Conservation (phyloP, 495 filamentous ascomycete species). For the Podospora sp. region DNA sequence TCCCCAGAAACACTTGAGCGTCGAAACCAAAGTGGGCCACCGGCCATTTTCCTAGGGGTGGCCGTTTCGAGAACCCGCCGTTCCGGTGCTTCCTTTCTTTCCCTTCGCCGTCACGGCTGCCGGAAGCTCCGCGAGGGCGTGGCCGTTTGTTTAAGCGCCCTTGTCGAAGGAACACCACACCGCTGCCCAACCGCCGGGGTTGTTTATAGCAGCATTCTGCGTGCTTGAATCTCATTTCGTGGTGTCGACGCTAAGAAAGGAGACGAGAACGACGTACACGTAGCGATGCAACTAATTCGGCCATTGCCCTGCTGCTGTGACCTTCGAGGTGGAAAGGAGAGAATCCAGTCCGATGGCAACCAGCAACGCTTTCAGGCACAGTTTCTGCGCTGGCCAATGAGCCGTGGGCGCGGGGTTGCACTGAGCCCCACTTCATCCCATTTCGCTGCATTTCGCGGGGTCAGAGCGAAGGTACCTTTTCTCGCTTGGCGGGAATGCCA, state of each 20-base stretch:
- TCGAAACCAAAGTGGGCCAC: slow-evolving; percentile 18
- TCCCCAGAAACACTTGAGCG: slow-evolving; percentile 5
- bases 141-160: slow-evolving; percentile 9
- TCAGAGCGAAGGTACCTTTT: slow-evolving; percentile 22
- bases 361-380: neutral
- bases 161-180: neutral
- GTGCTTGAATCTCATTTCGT: neutral
- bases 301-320: neutral
- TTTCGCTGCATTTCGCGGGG: slow-evolving; percentile 24
- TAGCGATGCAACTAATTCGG: neutral
- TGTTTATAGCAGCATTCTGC: slow-evolving; percentile 10
- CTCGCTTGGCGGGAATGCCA: slow-evolving; percentile 40
- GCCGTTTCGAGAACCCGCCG: slow-evolving; percentile 3
- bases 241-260: neutral
- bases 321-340: neutral
- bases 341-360: slow-evolving; percentile 1
- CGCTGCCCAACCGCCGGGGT: neutral
- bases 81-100: neutral
- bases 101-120: neutral
- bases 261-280: neutral
- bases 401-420: neutral
- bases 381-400: slow-evolving; percentile 2
- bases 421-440: neutral
- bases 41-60: neutral
- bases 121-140: neutral